These are phyloP conservation scores for Neoboletus brunneissimus DNA, from an alignment of 768 basidiomycete species.

Conservation along the genomic window DNA sequence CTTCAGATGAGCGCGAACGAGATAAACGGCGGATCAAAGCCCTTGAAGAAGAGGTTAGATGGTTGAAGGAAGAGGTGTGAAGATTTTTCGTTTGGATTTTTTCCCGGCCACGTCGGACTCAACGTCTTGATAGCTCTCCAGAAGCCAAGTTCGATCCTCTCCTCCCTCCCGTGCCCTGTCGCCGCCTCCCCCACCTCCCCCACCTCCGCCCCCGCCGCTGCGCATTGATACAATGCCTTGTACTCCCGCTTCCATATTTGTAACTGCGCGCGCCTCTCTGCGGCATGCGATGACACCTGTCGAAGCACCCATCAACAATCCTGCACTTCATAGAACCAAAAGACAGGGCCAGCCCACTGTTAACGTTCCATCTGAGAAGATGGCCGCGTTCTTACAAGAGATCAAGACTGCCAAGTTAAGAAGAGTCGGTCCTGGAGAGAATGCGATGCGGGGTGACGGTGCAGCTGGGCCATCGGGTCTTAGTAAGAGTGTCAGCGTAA, in stretches of 20 bases:
- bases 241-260: conserved; percentile 42
- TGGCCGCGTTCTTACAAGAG: conserved; percentile 78
- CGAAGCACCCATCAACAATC: conserved; percentile 66
- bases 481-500: conserved; percentile 28
- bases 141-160: conserved; percentile 28
- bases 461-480: conserved; percentile 28
- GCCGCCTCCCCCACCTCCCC: conserved; percentile 42
- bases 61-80: conserved; percentile 55
- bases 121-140: conserved; percentile 42
- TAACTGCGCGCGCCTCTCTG: conserved; percentile 62
- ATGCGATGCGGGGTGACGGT: conserved; percentile 19
- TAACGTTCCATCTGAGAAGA: conserved; percentile 75
- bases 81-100: background rate
- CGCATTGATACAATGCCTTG: conserved; percentile 32
- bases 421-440: conserved; percentile 43
- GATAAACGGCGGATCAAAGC: conserved; percentile 63
- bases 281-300: conserved; percentile 51
- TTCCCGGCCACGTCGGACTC: background rate
- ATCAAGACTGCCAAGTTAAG: conserved; percentile 72
- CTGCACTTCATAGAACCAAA: conserved; percentile 30
- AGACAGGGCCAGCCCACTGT: conserved; percentile 63
- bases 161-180: conserved; percentile 31
- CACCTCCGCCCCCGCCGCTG: conserved; percentile 31
- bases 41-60: conserved; percentile 64
- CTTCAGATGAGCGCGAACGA: conserved; percentile 44